phyloP scores from a whole-genome alignment of 495 filamentous ascomycete species.

The Penicillium ochrochloron region DNA sequence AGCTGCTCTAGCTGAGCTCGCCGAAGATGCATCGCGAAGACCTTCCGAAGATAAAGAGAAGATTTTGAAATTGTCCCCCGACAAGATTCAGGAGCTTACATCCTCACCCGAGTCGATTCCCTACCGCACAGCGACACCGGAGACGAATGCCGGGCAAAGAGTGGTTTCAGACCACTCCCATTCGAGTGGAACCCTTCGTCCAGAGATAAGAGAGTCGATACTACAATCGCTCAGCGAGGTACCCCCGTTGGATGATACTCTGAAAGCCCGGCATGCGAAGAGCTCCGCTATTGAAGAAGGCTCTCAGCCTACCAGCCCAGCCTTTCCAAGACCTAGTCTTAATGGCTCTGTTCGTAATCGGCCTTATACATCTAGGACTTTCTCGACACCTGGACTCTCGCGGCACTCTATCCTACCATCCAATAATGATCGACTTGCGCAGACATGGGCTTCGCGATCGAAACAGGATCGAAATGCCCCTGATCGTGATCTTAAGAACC shows the following conservation, averaged over 20 bases:
- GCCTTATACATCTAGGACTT: constrained; percentile 39
- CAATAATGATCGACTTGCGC: constrained; percentile 41
- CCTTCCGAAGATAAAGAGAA: constrained; percentile 41
- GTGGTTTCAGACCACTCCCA: constrained; percentile 31
- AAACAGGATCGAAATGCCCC: constrained; percentile 43
- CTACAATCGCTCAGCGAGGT: constrained; percentile 27
- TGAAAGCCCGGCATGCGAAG: constrained; percentile 32
- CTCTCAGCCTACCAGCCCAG: constrained; percentile 29
- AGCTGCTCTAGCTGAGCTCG: constrained; percentile 27
- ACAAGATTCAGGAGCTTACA: constrained; percentile 59
- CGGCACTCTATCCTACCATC: constrained; percentile 29
- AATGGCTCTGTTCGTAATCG: constrained; percentile 32
- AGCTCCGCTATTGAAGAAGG: constrained; percentile 34
- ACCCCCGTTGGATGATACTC: constrained; percentile 19
- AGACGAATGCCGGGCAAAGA: constrained; percentile 31
- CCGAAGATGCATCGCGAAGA: constrained; percentile 20
- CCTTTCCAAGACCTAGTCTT: constrained; percentile 12
- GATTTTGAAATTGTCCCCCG: constrained; percentile 55
- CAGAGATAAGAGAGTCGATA: constrained; percentile 22
- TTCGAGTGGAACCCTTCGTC: constrained; percentile 11
- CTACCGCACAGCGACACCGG: constrained; percentile 34
- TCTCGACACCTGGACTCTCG: constrained; percentile 42
- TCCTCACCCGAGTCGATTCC: constrained; percentile 60
- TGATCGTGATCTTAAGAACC: constrained; percentile 46
- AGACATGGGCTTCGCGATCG: constrained; percentile 45